Base-by-base conservation (phyloP, 2,329 filamentous ascomycete species). In the Paracamarosporium sp. region DNA sequence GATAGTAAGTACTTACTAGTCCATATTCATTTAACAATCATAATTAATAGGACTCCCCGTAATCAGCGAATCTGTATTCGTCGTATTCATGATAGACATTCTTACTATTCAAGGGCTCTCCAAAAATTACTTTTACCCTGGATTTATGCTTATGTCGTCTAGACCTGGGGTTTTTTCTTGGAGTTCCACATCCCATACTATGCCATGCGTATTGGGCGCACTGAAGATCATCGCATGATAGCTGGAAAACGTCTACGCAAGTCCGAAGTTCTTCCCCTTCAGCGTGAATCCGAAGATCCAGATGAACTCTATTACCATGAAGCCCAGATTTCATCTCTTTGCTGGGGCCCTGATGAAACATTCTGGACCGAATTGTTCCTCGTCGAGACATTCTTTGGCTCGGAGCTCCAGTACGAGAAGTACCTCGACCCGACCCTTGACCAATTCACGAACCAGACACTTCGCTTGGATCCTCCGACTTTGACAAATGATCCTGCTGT, bases 101-200 rank as follows among this genome's bases (percentile, higher is more conserved):
- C 11, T 3, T 11, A 5, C 11, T 4, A 13, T 13, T 13, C 31
- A 33, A 12, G 31, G 11, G 5, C 31, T 13, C 11, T 4, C 31
- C 4, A 33, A 30, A 6, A 5, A 11, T 5, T 30, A 11, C 11
- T 6, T 11, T 33, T 33, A 12, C 15, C 11, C 4, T 12, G 31
- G 31, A 33, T 13, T 9, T 12, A 5, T 20, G 15, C 35, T 31
- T n/a, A 36, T 15, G 5, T 27, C 8, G 31, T 6, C 28, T 22
- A 66, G 64, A 51, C 50, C 2, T 61, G 53, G 57, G 60, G 56
- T 12, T 64, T 61, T 46, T 62, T 59, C 44, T 43, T 64, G 0
- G 63, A 66, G 46, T 66, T 66, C 33, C 63, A 66, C 24, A 33
- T 64, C n/a, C 58, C 61, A 4, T 66, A 66, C 27, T 57, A 64